Percentiles rank a stretch among this genome's conserved stretches.
These are phyloP conservation scores for Neonectria sp. DNA, from an alignment of 2,329 filamentous ascomycete species.

Conservation along the genomic window DNA sequence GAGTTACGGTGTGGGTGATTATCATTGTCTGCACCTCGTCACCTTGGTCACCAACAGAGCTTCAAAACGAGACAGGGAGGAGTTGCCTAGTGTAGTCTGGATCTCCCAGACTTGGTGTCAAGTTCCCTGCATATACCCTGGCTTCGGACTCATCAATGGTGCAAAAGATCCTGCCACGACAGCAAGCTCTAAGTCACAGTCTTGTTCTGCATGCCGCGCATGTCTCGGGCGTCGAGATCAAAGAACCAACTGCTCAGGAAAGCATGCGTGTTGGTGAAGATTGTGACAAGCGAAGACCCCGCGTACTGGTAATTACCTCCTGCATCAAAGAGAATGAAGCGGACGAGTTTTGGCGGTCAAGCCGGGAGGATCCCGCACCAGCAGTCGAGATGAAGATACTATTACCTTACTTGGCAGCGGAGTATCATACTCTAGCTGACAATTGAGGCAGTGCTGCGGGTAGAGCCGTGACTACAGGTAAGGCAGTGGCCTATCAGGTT, in stretches of 20 bases:
- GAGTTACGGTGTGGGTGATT: conserved; percentile 41
- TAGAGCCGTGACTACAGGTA: not conserved
- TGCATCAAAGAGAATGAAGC: not conserved
- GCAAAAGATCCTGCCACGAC: conserved; percentile 4
- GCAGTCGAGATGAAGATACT: not conserved
- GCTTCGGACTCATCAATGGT: conserved; percentile 9
- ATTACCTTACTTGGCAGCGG: not conserved
- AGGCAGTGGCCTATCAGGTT: not conserved
- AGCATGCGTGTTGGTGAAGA: conserved; percentile 7
- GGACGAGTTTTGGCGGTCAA: not conserved
- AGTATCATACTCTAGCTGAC: not conserved
- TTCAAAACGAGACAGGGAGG: conserved; percentile 8
- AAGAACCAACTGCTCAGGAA: conserved; percentile 14
- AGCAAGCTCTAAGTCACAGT: not conserved
- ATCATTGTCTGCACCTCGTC: conserved; percentile 34
- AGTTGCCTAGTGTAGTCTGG: not conserved
- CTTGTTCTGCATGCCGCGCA: not conserved
- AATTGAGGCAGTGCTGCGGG: not conserved
- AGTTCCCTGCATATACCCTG: conserved; percentile 13
- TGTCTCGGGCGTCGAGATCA: not conserved
- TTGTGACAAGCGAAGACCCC: conserved; percentile 14
- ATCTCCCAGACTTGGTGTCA: not conserved
- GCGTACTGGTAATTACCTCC: conserved; percentile 1
- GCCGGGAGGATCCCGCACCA: not conserved
- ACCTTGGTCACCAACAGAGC: conserved; percentile 44